phyloP scores from a whole-genome alignment of 78 protist species.

The Anaeramoeba flamelloides region DNA sequence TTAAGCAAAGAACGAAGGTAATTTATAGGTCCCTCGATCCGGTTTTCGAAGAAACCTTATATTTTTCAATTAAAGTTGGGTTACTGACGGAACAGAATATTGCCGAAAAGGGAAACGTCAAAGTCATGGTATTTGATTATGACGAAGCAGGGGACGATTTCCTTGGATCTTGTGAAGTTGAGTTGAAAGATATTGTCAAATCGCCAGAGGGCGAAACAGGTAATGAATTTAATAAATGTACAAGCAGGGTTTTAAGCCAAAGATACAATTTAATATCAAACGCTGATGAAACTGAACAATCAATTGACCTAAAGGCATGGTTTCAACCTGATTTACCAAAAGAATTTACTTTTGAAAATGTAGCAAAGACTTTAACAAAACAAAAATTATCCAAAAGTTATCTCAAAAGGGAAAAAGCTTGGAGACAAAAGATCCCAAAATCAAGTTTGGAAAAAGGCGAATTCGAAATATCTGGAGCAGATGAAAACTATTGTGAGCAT shows the following conservation, averaged over 20 bases:
- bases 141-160: background rate
- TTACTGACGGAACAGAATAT: background rate
- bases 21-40: background rate
- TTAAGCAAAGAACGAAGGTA: background rate
- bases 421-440: background rate
- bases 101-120: background rate
- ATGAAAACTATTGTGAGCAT: background rate
- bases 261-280: background rate
- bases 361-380: background rate
- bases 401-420: background rate
- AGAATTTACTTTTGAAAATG: background rate
- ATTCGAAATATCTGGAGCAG: background rate
- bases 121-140: background rate
- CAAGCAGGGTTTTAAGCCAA: background rate
- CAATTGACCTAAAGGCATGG: background rate
- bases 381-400: background rate
- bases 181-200: background rate
- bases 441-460: background rate
- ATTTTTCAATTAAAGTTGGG: background rate
- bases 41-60: background rate
- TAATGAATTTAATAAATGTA: too few relatives aligned
- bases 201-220: too few relatives aligned
- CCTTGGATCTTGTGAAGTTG: background rate
- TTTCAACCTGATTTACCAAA: constrained; percentile 1
- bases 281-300: background rate